Base-by-base conservation (phyloP, 2,329 filamentous ascomycete species). In the Aplosporella prunicola region DNA sequence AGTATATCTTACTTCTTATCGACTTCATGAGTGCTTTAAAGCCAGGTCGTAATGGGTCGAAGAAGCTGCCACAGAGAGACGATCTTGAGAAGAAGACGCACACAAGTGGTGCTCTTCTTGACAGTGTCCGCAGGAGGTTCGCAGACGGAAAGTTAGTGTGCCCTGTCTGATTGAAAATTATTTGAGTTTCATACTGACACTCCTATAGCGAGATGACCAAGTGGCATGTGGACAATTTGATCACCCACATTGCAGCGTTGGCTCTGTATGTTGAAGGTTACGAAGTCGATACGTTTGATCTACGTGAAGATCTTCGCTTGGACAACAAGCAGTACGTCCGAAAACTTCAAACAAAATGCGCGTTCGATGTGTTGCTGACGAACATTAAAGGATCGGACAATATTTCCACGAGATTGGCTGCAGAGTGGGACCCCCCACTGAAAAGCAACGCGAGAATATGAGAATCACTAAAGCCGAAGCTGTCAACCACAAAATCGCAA, bases 351-450 rank as follows among this genome's bases (percentile, higher is more conserved):
- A 4, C 23, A 14, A 11, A 11, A n/a, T 9, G n/a, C 22, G 9
- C 18, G n/a, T n/a, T 25, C n/a, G 9, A 5, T 8, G 10, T 5
- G 6, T 17, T 24, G 13, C 17, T 10, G n/a, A 6, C 9, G 25
- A 23, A 28, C 5, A 30, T 41, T 53, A 41, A 53, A 64, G 61
- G 14, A 62, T 89, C 50, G 71, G 67, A 35, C 71, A 77, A 52
- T 88, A 86, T 57, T 88, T 83, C 57, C 62, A 67, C 32, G 84
- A 89, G 57, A 78, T 91, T 46, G 85, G 85, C 15, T 83, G 79
- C 20, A 74, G 69, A 48, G 68, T 84, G 22, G 51, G 41, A 13
- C 45, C 56, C 18, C 60, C 68, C 9, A 67, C 63, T 4, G 69
- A 70, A 34, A 56, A 53, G 13, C 68, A 73, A 39, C 53, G 58